A percentile compares a stretch with the other conserved stretches of the same genome.
phyloP scores from a whole-genome alignment of 495 filamentous ascomycete species.

The Jackrogersella multiformis region DNA sequence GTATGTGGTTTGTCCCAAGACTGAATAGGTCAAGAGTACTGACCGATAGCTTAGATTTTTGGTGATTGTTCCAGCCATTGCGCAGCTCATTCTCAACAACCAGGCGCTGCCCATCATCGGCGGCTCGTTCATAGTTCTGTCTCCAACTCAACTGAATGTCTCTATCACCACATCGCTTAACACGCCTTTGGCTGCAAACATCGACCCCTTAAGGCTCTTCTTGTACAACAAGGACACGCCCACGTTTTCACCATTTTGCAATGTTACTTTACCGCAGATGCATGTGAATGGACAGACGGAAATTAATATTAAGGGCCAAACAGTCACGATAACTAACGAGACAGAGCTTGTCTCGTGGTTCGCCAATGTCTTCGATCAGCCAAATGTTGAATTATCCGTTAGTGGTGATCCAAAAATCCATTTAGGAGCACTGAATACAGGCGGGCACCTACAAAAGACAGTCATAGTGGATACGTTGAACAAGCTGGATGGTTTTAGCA shows the following conservation, averaged over 20 bases:
- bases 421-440: slow-evolving; percentile 50
- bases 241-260: slow-evolving; percentile 47
- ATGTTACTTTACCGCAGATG: slow-evolving; percentile 46
- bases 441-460: slow-evolving; percentile 52
- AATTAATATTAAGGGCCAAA: slow-evolving; percentile 47
- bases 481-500: slow-evolving; percentile 54
- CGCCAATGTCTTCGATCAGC: slow-evolving; percentile 51
- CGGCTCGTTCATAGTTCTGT: slow-evolving; percentile 50
- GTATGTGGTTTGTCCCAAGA: slow-evolving; percentile 43
- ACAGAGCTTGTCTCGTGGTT: slow-evolving; percentile 52
- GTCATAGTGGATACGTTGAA: slow-evolving; percentile 53
- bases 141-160: slow-evolving; percentile 48
- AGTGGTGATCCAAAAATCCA: slow-evolving; percentile 49
- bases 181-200: slow-evolving; percentile 49
- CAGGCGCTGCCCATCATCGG: slow-evolving; percentile 51
- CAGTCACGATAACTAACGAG: slow-evolving; percentile 51
- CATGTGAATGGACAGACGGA: slow-evolving; percentile 51
- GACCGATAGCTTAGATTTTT: slow-evolving; percentile 42
- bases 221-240: slow-evolving; percentile 51
- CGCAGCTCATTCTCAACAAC: slow-evolving; percentile 53
- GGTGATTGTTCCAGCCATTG: slow-evolving; percentile 55
- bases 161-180: slow-evolving; percentile 50
- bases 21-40: background rate
- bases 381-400: slow-evolving; percentile 48
- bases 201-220: slow-evolving; percentile 49